These are phyloP conservation scores for Bipolaris sorokiniana DNA, from an alignment of 2,329 filamentous ascomycete species.

Conservation along the genomic window DNA sequence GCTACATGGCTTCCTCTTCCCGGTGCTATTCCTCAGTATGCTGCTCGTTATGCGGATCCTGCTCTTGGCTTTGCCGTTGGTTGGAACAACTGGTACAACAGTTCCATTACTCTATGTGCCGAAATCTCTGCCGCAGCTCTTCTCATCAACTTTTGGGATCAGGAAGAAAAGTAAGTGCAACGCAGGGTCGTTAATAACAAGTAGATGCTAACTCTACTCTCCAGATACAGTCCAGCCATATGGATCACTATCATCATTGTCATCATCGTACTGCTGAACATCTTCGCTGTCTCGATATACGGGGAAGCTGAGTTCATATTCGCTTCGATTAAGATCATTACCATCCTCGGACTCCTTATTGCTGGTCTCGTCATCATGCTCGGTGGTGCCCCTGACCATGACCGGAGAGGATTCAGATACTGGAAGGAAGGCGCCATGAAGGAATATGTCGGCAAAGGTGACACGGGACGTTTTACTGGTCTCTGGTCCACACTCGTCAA, in stretches of 20 bases:
- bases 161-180: slow-evolving; percentile 26
- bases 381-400: slow-evolving; percentile 45
- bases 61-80: slow-evolving; percentile 41
- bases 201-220: background rate
- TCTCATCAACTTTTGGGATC: slow-evolving; percentile 44
- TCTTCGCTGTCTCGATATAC: slow-evolving; percentile 46
- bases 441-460: slow-evolving; percentile 58
- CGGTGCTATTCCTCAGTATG: slow-evolving; percentile 47
- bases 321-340: slow-evolving; percentile 57
- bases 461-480: slow-evolving; percentile 67
- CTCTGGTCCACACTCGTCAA: slow-evolving; percentile 63
- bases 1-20: slow-evolving; percentile 51
- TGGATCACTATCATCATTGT: slow-evolving; percentile 48
- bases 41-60: slow-evolving; percentile 55
- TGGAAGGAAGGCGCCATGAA: slow-evolving; percentile 68
- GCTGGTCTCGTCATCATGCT: slow-evolving; percentile 43
- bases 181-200: no score
- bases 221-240: slow-evolving; percentile 28
- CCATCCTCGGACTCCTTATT: slow-evolving; percentile 43
- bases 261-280: slow-evolving; percentile 43
- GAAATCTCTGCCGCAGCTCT: slow-evolving; percentile 47
- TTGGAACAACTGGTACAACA: slow-evolving; percentile 42
- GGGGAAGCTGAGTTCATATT: slow-evolving; percentile 58
- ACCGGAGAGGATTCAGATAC: slow-evolving; percentile 65
- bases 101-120: slow-evolving; percentile 44